Conservation (phyloP, 805 yeast species). For the Teunomyces pallodes region DNA sequence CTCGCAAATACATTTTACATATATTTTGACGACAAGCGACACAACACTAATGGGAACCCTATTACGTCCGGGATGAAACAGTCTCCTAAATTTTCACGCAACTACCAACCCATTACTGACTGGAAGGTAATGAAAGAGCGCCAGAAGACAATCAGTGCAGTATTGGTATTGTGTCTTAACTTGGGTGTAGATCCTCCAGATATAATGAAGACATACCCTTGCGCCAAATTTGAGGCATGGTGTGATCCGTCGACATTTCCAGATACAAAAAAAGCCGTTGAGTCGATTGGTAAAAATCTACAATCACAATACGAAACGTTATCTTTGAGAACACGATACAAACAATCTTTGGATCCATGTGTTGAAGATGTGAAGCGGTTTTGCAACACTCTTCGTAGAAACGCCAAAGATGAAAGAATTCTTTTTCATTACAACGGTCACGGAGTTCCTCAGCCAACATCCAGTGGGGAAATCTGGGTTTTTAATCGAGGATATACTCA, state of each 20-base stretch:
- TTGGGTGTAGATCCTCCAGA: constrained; percentile 98
- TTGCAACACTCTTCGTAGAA: constrained; percentile 82
- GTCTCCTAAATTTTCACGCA: constrained; percentile 38
- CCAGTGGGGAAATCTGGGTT: constrained; percentile 97
- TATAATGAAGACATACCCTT: constrained; percentile 85
- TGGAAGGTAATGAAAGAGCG: constrained; percentile 92
- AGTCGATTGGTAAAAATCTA: constrained; percentile 81
- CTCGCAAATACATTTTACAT: constrained; percentile 70
- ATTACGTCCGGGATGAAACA: constrained; percentile 51
- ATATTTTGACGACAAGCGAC: constrained; percentile 90
- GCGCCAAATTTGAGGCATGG: constrained; percentile 91
- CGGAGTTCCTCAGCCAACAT: constrained; percentile 97
- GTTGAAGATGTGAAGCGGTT: constrained; percentile 93
- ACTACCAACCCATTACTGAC: constrained; percentile 72
- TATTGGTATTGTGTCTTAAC: constrained; percentile 84
- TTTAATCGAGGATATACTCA: constrained; percentile 96
- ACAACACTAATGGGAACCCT: constrained; percentile 86
- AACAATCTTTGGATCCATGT: constrained; percentile 88
- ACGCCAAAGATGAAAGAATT: constrained; percentile 90
- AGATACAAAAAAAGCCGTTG: constrained; percentile 88
- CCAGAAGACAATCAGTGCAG: constrained; percentile 91
- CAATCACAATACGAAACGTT: constrained; percentile 89
- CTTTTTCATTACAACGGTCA: constrained; percentile 96
- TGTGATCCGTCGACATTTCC: constrained; percentile 79
- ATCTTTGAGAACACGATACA: constrained; percentile 82